Base-by-base conservation (phyloP, 345 rosid genomes). In the Garcia nutans region DNA sequence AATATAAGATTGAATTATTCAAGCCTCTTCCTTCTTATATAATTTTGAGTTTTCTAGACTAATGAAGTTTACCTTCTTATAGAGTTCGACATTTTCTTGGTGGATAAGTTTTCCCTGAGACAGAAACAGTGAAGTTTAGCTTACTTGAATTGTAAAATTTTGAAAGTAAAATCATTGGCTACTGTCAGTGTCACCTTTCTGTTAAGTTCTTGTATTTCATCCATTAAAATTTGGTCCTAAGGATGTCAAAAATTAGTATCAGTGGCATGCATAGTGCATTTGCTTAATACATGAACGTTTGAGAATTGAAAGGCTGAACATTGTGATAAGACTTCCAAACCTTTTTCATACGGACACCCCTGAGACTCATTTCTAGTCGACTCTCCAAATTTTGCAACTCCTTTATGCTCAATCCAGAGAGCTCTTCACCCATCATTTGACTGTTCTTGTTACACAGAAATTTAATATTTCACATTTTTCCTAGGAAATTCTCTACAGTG, bases 341-440 rank as follows among this genome's bases (percentile, higher is more conserved):
- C 96, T 90, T 86, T 80, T 85, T 85, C 83, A 79, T 81, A 16
- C 89, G 90, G 47, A 90, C 88, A 19, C 89, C 84, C 0, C 75
- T 84, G 58, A 91, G 89, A 78, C 88, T 89, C 68, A 75, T 75
- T 64, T 89, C 93, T 80, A 85, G 65, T 72, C 74, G 88, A 79
- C 79, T 89, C 77, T 91, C 92, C 84, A 88, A 82, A 75, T 81
- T 83, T 79, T 87, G 89, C 70, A 90, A 76, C 67, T 89, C 89
- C 68, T 87, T 76, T 60, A 80, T 63, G 52, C 73, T 68, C 80
- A 91, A 82, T 28, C 89, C 88, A 49, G 96, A 88, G 70, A 91
- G 93, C 74, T 86, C 91, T 80, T 88, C 89, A 2, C 96, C 96
- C 96, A 87, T 89, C 92, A 91, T 84, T 85, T 88, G 86, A 84